Percentiles rank a stretch among this genome's conserved stretches.
Conservation (phyloP, 495 filamentous ascomycete genomes). For the Pyrenula massariospora region DNA sequence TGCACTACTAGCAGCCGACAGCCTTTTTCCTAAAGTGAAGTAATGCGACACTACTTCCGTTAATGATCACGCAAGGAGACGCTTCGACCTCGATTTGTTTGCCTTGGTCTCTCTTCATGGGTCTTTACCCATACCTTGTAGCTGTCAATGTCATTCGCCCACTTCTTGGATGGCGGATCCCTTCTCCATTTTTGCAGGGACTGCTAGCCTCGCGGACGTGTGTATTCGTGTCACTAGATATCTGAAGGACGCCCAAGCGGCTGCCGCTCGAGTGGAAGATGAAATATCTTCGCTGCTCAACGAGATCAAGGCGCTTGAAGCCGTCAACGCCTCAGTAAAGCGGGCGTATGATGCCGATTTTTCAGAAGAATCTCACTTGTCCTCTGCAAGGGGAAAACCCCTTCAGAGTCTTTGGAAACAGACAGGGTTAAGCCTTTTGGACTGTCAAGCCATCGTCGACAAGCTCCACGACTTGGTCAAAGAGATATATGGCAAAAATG, state of each 20-base stretch:
- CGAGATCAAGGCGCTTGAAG: constrained; percentile 4
- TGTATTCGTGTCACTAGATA: constrained; percentile 6
- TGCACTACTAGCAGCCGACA: too few species aligned
- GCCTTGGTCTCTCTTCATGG: too few species aligned
- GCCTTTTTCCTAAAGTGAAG: too few species aligned
- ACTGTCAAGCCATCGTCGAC: constrained; percentile 1
- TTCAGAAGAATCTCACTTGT: background rate
- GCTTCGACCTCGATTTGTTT: too few species aligned
- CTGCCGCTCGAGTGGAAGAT: constrained; percentile 5
- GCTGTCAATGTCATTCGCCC: too few species aligned
- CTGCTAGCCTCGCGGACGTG: constrained; percentile 8
- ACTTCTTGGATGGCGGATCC: constrained; percentile 13
- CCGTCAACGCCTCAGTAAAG: background rate
- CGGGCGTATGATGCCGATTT: background rate
- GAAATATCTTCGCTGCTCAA: constrained; percentile 2
- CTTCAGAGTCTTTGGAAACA: background rate
- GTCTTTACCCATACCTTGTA: too few species aligned
- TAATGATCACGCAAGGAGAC: too few species aligned
- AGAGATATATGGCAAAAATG: constrained; percentile 9
- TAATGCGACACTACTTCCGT: too few species aligned
- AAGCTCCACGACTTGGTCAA: constrained; percentile 8
- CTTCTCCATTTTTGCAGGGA: constrained; percentile 11
- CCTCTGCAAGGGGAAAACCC: background rate
- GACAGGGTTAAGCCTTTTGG: background rate
- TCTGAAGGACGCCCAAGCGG: constrained; percentile 5